phyloP scores from a whole-genome alignment of 768 basidiomycete species.

The Rickenella mellea region DNA sequence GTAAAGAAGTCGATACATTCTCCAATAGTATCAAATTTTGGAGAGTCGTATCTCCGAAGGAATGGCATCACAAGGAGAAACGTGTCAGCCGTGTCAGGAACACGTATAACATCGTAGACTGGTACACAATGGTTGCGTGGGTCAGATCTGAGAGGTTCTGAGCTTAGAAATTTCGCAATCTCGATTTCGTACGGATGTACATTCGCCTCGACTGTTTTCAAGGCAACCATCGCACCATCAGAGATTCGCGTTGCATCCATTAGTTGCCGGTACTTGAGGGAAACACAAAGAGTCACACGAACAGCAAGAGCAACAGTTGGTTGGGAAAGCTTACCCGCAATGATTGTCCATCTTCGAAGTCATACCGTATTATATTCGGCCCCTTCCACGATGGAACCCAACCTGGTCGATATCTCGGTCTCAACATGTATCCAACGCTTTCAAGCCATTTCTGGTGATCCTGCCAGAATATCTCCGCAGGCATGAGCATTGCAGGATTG shows the following conservation, averaged over 20 bases:
- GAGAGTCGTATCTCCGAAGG: conserved; percentile 17
- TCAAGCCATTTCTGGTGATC: too few species aligned
- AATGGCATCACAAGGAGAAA: conserved; percentile 25
- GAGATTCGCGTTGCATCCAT: conserved; percentile 20
- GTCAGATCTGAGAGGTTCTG: conserved; percentile 11
- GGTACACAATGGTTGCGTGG: conserved; percentile 27
- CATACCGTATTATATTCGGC: too few species aligned
- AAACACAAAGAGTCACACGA: conserved; percentile 12
- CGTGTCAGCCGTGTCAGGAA: conserved; percentile 6
- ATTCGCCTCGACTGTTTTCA: conserved; percentile 17
- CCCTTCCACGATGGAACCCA: too few species aligned
- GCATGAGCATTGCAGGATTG: too few species aligned
- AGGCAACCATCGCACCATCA: conserved; percentile 18
- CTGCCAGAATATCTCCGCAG: too few species aligned
- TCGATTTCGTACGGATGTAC: conserved; percentile 16
- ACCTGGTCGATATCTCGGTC: too few species aligned
- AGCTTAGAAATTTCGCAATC: conserved; percentile 17
- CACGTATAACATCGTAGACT: conserved; percentile 14
- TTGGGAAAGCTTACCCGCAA: too few species aligned
- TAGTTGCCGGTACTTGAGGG: too few species aligned
- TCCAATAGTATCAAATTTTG: conserved; percentile 23
- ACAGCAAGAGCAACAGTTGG: too few species aligned
- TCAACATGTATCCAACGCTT: too few species aligned
- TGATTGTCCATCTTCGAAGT: too few species aligned
- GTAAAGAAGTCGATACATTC: conserved; percentile 23